Base-by-base conservation (phyloP, 1,284 basidiomycete genomes). In the Ustilago cynodontis region DNA sequence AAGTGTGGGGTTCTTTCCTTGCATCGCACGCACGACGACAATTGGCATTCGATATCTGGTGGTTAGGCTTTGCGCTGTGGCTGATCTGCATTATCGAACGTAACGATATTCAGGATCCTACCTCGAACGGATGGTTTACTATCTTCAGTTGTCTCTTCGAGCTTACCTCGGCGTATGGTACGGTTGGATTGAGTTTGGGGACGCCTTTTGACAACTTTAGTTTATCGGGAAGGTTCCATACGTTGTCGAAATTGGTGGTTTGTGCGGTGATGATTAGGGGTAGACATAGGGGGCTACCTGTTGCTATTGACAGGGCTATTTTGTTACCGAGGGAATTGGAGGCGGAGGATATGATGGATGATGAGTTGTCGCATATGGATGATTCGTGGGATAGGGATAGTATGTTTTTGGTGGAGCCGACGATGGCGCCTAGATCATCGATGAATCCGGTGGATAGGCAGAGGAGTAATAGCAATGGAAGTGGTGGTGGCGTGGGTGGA, bases 181-280 rank as follows among this genome's bases (percentile, higher is more conserved):
- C 85, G 16, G 85, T 86, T 33, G 85, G 85, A 0, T 57, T 86
- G 26, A 94, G 92, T 84, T 87, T 93, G 2, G 93, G 93, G 0
- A 87, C 92, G 3, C 90, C 91, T 1, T 88, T 90, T 87, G 81
- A 80, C 52, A 92, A 91, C 80, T 93, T 90, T 81, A 71, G 72
- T 0, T 90, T 97, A 58, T 91, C 91, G 7, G 95, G 94, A 1
- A 89, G 91, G 8, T 91, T 96, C 72, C 88, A 89, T 9, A 90
- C 92, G 0, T 87, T 97, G 3, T 95, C 94, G 0, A 98, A 98
- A 86, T 88, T 98, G 24, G 91, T 98, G 59, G 85, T 98, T 22
- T 75, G 71, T 55, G 77, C 79, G 4, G 94, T 98, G 77, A 98
- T 98, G 94, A 88, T 98, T 61, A 91, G 95, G 72, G 95, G 95